Evolutionary conservation across 2,329 filamentous ascomycete genomes (phyloP).

Genomic region (Hymenoscyphus albidus): DNA sequence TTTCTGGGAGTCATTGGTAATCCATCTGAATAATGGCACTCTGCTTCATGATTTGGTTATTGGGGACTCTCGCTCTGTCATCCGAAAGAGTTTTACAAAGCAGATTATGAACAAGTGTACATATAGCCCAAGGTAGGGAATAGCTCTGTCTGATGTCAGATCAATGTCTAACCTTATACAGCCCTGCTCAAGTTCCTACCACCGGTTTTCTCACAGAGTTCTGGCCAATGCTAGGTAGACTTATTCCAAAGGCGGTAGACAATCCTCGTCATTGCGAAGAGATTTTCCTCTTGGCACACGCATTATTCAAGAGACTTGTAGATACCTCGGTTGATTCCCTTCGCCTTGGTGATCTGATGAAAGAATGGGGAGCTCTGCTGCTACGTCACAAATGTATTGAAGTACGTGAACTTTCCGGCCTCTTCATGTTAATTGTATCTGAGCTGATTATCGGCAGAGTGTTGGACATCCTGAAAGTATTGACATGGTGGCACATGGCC

Average conservation of each 20-base stretch:
- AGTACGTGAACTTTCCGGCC: slow-evolving; percentile 23
- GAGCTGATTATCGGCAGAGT: slow-evolving; percentile 18
- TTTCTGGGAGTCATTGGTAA: slow-evolving; percentile 44
- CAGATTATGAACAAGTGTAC: slow-evolving; percentile 32
- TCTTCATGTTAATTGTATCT: neutral
- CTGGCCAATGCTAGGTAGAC: slow-evolving; percentile 40
- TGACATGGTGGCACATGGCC: slow-evolving; percentile 35
- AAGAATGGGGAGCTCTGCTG: slow-evolving; percentile 36
- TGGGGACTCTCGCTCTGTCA: slow-evolving; percentile 38
- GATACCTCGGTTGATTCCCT: slow-evolving; percentile 29
- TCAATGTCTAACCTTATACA: slow-evolving; percentile 14
- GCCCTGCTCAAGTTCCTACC: slow-evolving; percentile 33
- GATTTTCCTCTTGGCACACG: slow-evolving; percentile 39
- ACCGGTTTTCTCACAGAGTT: slow-evolving; percentile 44
- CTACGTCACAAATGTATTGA: slow-evolving; percentile 42
- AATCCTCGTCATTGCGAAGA: slow-evolving; percentile 32
- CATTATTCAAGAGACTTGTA: slow-evolving; percentile 41
- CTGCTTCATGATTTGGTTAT: slow-evolving; percentile 42
- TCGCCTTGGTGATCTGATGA: slow-evolving; percentile 26
- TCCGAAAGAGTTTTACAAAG: slow-evolving; percentile 33
- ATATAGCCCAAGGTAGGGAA: slow-evolving; percentile 28
- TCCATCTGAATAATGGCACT: slow-evolving; percentile 36
- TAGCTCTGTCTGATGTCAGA: neutral
- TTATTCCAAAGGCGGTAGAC: slow-evolving; percentile 27
- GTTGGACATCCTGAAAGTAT: slow-evolving; percentile 32